phyloP scores from a whole-genome alignment of 164 flowering plant genomes.

The grape (Vitis vinifera) region ASM3070453v1 NC_081820.1:27373001-27373500 shows the following conservation, averaged over 20 bases:
- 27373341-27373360: too few species aligned
- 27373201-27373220: constrained; percentile 4
- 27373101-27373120: not conserved
- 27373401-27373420: constrained; percentile 1
- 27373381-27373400: not conserved
- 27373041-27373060: constrained; percentile 12
- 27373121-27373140: too few species aligned
- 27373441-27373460: not conserved
- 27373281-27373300: not conserved
- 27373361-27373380: too few species aligned
- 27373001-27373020: not conserved
- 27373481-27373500: too few species aligned
- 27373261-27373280: not conserved
- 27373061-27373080: constrained; percentile 18
- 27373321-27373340: not conserved
- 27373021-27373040: constrained; percentile 17
- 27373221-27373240: constrained; percentile 16
- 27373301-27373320: not conserved
- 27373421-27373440: constrained; percentile 20
- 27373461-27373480: not conserved
- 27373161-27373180: not conserved
- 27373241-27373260: constrained; percentile 6
- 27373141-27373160: not conserved
- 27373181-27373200: not conserved
- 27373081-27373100: not conserved